Evolutionary conservation across 2,329 filamentous ascomycete genomes (phyloP).

Genomic region (Colletotrichum lini): DNA sequence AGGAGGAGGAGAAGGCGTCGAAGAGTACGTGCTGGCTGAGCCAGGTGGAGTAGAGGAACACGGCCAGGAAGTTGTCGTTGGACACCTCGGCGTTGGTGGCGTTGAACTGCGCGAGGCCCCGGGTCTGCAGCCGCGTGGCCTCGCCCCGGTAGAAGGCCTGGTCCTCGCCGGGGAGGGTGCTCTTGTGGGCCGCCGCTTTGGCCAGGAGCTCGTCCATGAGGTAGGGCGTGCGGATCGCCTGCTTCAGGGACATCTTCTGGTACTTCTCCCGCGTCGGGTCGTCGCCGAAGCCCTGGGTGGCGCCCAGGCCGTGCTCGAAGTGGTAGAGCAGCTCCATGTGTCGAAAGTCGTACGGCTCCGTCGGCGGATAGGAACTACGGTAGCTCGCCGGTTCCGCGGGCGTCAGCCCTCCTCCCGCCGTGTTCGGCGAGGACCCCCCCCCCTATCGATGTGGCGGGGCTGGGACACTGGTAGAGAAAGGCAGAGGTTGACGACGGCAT

Average conservation of each 20-base stretch:
- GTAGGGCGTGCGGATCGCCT: conserved; percentile 53
- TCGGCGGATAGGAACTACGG: not conserved
- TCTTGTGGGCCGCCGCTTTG: conserved; percentile 59
- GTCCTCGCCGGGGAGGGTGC: conserved; percentile 47
- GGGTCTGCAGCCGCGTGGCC: conserved; percentile 61
- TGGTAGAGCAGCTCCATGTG: conserved; percentile 27
- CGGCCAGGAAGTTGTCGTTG: conserved; percentile 54
- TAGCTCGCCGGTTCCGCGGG: not conserved
- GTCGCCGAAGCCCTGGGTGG: conserved; percentile 5
- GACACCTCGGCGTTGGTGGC: conserved; percentile 45
- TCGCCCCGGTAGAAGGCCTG: conserved; percentile 52
- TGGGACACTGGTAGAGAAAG: conserved; percentile 24
- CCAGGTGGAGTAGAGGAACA: conserved; percentile 61
- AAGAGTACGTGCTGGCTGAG: conserved; percentile 64
- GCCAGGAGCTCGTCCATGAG: conserved; percentile 64
- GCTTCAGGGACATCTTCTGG: conserved; percentile 17
- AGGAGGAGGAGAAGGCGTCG: conserved; percentile 50
- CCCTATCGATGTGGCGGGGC: conserved; percentile 20
- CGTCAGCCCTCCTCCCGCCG: not conserved
- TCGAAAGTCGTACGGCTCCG: conserved; percentile 21
- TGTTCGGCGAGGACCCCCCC: not conserved
- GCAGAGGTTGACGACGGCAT: conserved; percentile 1
- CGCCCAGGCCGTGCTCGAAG: conserved; percentile 22
- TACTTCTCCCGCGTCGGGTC: not conserved
- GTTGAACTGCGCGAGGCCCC: conserved; percentile 58